Conservation (phyloP, 2,329 filamentous ascomycete genomes). For the Fusarium subglutinans region DNA sequence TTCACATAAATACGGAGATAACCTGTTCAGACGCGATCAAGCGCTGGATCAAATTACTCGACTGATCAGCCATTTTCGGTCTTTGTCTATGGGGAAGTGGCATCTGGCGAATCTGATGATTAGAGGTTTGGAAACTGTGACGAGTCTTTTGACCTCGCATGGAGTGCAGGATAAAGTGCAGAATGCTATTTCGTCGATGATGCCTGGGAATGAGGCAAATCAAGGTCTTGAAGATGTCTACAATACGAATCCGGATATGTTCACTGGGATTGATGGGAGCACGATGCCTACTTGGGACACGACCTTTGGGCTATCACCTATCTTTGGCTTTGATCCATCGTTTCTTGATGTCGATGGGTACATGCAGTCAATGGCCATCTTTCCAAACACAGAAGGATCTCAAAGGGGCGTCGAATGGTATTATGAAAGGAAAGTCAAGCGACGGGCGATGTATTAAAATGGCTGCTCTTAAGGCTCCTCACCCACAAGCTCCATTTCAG, state of each 20-base stretch:
- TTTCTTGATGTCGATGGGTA: slow-evolving; percentile 25
- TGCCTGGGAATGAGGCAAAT: background rate
- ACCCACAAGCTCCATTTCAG: too few species aligned
- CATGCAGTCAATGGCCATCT: slow-evolving; percentile 30
- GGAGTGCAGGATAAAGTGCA: background rate
- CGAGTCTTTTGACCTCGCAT: background rate
- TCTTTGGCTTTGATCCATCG: slow-evolving; percentile 43
- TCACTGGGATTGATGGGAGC: slow-evolving; percentile 16
- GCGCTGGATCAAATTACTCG: slow-evolving; percentile 51
- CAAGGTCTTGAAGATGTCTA: background rate
- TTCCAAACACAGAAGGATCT: slow-evolving; percentile 7
- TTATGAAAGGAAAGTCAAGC: too few species aligned
- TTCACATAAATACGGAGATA: slow-evolving; percentile 53
- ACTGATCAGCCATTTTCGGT: slow-evolving; percentile 53
- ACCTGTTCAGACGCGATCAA: slow-evolving; percentile 49
- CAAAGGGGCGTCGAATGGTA: too few species aligned
- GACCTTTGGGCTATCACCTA: slow-evolving; percentile 42
- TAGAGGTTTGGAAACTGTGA: slow-evolving; percentile 51
- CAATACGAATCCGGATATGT: background rate
- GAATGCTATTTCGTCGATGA: background rate
- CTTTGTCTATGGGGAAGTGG: slow-evolving; percentile 53
- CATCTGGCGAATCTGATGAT: slow-evolving; percentile 59
- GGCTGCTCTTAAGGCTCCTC: too few species aligned
- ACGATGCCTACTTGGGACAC: slow-evolving; percentile 38
- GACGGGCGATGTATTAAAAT: too few species aligned